phyloP scores from a whole-genome alignment of 495 filamentous ascomycete species.

The Pyronema domesticum region DNA sequence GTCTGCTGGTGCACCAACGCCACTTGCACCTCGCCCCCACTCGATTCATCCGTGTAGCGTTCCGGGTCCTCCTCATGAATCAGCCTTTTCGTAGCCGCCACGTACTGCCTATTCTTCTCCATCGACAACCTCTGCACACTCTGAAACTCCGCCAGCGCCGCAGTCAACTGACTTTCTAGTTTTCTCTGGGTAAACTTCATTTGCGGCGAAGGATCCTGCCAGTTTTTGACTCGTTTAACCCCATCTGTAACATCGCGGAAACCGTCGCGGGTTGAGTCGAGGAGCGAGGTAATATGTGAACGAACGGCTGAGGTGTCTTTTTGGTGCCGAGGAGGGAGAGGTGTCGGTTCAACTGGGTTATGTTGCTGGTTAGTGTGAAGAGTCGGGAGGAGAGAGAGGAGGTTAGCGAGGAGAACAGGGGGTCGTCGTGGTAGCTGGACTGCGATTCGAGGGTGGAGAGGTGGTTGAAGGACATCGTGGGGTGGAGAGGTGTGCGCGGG shows the following conservation, averaged over 20 bases:
- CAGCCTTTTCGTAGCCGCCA: slow-evolving; percentile 48
- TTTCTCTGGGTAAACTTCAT: slow-evolving; percentile 70
- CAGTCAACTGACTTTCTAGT: slow-evolving; percentile 75
- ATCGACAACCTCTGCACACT: slow-evolving; percentile 69
- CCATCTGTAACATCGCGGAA: slow-evolving; percentile 90
- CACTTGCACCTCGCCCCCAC: slow-evolving; percentile 18
- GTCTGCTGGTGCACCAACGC: slow-evolving; percentile 47
- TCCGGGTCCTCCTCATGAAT: slow-evolving; percentile 10
- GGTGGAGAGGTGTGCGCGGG: too few relatives aligned
- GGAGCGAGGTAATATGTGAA: slow-evolving; percentile 66
- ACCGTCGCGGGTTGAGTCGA: slow-evolving; percentile 65
- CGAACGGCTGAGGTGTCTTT: slow-evolving; percentile 80
- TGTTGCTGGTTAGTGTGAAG: slow-evolving; percentile 72
- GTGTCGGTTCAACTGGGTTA: slow-evolving; percentile 60
- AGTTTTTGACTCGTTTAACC: slow-evolving; percentile 74
- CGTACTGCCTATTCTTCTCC: slow-evolving; percentile 79
- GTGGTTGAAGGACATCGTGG: slow-evolving; percentile 76
- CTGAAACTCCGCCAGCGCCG: slow-evolving; percentile 79
- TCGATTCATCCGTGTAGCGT: slow-evolving; percentile 16
- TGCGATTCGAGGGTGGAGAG: slow-evolving; percentile 69
- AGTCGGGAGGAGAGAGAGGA: slow-evolving; percentile 67
- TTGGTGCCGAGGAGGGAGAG: slow-evolving; percentile 72
- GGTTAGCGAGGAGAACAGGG: slow-evolving; percentile 70
- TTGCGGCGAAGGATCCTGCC: slow-evolving; percentile 60
- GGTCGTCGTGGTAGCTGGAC: slow-evolving; percentile 73